phyloP scores from a whole-genome alignment of 2,329 filamentous ascomycete genomes.

The Laburnicola sp. region DNA sequence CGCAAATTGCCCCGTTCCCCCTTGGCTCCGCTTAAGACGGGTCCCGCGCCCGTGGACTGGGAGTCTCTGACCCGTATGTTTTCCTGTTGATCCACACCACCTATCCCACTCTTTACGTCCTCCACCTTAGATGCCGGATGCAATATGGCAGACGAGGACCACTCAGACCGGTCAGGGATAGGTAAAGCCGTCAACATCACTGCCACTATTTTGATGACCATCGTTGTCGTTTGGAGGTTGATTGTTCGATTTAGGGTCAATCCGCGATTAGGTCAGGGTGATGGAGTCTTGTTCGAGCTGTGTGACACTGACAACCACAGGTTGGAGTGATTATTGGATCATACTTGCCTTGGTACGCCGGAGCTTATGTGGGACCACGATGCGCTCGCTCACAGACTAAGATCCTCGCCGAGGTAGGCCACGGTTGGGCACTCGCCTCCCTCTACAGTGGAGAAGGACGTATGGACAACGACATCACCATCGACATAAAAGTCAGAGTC shows the following conservation, averaged over 20 bases:
- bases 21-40: neutral
- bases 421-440: constrained; percentile 1
- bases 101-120: neutral
- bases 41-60: no score
- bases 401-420: constrained; percentile 1
- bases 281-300: neutral
- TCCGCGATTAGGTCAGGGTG: neutral
- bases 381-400: no score
- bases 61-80: no score
- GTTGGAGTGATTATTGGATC: constrained; percentile 14
- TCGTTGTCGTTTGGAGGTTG: constrained; percentile 1
- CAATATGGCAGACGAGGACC: neutral
- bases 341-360: constrained; percentile 11
- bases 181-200: constrained; percentile 4
- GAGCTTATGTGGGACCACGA: neutral
- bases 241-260: constrained; percentile 3
- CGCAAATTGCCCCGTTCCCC: neutral
- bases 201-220: neutral
- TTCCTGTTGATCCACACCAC: neutral
- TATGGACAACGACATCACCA: constrained; percentile 3
- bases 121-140: neutral
- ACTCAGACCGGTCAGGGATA: neutral
- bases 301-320: neutral
- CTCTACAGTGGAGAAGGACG: constrained; percentile 7
- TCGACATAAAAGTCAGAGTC: constrained; percentile 1